Evolutionary conservation across 2,329 filamentous ascomycete genomes (phyloP), one percentile per base, ranked within the genome.

Genomic region (Calonectria leucothoes): DNA sequence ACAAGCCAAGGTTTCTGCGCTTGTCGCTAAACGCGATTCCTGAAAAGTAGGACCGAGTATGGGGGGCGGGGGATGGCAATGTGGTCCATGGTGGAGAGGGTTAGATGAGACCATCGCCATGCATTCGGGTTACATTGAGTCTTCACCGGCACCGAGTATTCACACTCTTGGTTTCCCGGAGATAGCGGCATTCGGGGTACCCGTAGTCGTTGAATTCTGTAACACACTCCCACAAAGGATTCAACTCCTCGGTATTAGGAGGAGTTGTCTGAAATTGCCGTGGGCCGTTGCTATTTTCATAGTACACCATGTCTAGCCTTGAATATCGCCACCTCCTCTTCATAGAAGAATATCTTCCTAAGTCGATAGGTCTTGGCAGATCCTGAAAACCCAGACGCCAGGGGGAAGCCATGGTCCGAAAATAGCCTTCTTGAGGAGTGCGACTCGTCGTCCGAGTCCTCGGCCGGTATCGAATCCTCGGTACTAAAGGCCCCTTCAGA

Each of bases 311-410:
- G 70, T 20, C 67, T 57, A n/a, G 73, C 73, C 42, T 66, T 69
- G 68, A 73, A 75, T 12, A 75, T 75, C 33, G 48, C 71, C 48
- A 75, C 71, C 45, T 67, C 64, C 29, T 75, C 73, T 27, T 75
- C 73, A 29, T 61, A 68, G 49, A 67, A 75, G 37, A 65, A 59
- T 15, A 75, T 71, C 37, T 66, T 70, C 27, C 61, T 67, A 20
- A 75, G 64, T 39, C 64, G 63, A 42, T 75, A 75, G 25, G 49
- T 66, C 37, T 66, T 73, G 39, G 25, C 63, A 45, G 67, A 52
- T 42, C 48, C 65, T 20, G 55, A 20, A n/a, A 57, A 31, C 4
- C 45, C 61, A 48, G 31, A 27, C 31, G 49, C 57, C 12, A 39
- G 27, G 23, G 71, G 29, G 42, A 61, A 71, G 29, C 31, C 45